Evolutionary conservation across 257 asterid species (phyloP).

Genomic region (Capsicum rhomboideum): DNA sequence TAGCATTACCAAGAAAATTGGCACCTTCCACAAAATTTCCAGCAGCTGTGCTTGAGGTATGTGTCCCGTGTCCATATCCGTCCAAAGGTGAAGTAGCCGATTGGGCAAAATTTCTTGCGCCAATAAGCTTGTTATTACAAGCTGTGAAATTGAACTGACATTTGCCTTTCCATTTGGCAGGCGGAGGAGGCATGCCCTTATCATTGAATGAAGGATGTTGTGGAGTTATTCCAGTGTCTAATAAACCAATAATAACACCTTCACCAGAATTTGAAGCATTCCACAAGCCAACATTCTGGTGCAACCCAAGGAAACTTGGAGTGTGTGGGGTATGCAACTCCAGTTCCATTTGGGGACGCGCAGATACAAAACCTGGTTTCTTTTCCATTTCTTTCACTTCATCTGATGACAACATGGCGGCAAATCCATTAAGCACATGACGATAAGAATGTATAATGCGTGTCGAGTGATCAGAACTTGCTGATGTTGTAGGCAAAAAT

Average conservation of each 20-base stretch:
- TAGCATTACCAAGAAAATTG: slow-evolving; percentile 6
- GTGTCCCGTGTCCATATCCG: slow-evolving; percentile 6
- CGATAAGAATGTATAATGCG: background rate
- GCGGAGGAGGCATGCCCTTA: background rate
- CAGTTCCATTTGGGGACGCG: background rate
- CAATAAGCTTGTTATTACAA: background rate
- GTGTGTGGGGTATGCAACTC: background rate
- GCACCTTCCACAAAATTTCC: slow-evolving; percentile 13
- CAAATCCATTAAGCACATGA: background rate
- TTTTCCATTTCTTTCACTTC: background rate
- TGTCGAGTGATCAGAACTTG: background rate
- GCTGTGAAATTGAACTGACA: background rate
- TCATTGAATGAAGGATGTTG: background rate
- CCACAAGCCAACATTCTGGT: background rate
- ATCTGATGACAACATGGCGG: background rate
- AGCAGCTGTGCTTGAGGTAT: slow-evolving; percentile 15
- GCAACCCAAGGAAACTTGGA: background rate
- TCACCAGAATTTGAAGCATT: background rate
- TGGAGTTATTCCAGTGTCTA: background rate
- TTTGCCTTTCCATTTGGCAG: background rate
- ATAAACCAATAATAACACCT: background rate
- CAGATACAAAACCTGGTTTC: background rate
- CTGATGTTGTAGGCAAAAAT: background rate
- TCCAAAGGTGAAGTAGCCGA: background rate
- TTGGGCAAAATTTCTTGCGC: background rate